Evolutionary conservation across 108 stramenopile species (phyloP), one percentile per base, ranked within the genome.

Genomic region (Cyclostephanos invisitatus): DNA sequence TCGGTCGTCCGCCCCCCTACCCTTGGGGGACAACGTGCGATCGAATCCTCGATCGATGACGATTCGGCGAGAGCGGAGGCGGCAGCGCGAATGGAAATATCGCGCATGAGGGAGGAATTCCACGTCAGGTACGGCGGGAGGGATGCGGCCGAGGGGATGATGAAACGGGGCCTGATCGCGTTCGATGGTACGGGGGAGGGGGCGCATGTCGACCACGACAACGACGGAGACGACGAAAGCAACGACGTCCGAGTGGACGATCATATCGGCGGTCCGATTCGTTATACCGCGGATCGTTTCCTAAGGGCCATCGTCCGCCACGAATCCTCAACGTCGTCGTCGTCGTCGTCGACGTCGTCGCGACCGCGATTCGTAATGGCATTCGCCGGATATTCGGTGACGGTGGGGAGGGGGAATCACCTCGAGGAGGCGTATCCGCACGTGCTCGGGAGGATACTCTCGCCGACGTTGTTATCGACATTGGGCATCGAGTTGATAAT

Each of bases 371-470:
- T 84, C 70, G 49, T 75, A 3, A 65, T 86, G 51, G 66, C 83
- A 54, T 95, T 95, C 81, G 89, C 77, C 24, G 94, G 94, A 65
- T 95, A 95, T 69, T 88, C 87, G 32, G 87, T 95, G 21, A 92
- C 94, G 6, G 89, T 88, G 1, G 94, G 94, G 15, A 64, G 94
- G 29, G 94, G 94, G 12, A 95, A 92, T 74, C 85, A 80, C 62
- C 91, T 91, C 74, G 51, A 78, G 7, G 91, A 95, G 71, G 82
- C 85, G 32, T 95, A 86, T 74, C 91, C 91, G 6, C 87, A 91
- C 70, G 84, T 91, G 8, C 65, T 91, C 54, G 75, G 87, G 74
- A 47, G 62, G 14, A 68, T 88, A 38, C 63, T 92, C 36, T 54
- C 87, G 11, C 78, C 75, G 18, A 14, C 72, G 24, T 37, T 74